phyloP scores from a whole-genome alignment of 1,139 yeast species.

The Lodderomyces theae region DNA sequence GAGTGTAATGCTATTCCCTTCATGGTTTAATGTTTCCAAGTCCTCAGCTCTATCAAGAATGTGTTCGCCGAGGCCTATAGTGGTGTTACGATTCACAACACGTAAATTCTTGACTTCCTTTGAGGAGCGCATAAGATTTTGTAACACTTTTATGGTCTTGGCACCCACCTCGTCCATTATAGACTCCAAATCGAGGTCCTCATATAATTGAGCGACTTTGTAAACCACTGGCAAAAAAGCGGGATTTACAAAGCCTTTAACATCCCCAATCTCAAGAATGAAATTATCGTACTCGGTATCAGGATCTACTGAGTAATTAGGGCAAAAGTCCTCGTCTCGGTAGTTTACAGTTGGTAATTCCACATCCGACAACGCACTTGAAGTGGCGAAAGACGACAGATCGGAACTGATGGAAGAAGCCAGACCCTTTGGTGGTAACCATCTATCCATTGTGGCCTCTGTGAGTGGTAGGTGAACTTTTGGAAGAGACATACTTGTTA shows the following conservation, averaged over 20 bases:
- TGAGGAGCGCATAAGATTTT: slow-evolving; percentile 31
- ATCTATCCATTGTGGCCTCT: slow-evolving; percentile 11
- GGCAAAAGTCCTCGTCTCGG: slow-evolving; percentile 43
- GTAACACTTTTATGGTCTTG: slow-evolving; percentile 49
- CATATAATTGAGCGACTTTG: slow-evolving; percentile 28
- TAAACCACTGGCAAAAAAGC: slow-evolving; percentile 29
- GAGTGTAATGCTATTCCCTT: background rate
- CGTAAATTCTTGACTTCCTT: slow-evolving; percentile 46
- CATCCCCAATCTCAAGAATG: slow-evolving; percentile 50
- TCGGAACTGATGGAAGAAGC: background rate
- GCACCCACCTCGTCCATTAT: slow-evolving; percentile 66
- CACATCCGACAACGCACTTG: background rate
- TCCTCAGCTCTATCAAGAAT: background rate
- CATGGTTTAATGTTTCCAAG: background rate
- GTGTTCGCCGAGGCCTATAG: slow-evolving; percentile 40
- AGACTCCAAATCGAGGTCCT: slow-evolving; percentile 40
- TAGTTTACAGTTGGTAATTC: slow-evolving; percentile 35
- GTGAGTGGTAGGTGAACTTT: slow-evolving; percentile 62
- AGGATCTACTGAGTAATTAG: slow-evolving; percentile 40
- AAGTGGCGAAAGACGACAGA: background rate
- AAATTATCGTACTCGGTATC: slow-evolving; percentile 53
- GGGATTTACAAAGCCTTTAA: slow-evolving; percentile 40
- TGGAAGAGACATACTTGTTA: slow-evolving; percentile 65
- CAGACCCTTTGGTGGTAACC: slow-evolving; percentile 5
- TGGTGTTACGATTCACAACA: slow-evolving; percentile 49